Conservation (phyloP, 1,284 basidiomycete genomes). For the Apiotrichum laibachii region DNA sequence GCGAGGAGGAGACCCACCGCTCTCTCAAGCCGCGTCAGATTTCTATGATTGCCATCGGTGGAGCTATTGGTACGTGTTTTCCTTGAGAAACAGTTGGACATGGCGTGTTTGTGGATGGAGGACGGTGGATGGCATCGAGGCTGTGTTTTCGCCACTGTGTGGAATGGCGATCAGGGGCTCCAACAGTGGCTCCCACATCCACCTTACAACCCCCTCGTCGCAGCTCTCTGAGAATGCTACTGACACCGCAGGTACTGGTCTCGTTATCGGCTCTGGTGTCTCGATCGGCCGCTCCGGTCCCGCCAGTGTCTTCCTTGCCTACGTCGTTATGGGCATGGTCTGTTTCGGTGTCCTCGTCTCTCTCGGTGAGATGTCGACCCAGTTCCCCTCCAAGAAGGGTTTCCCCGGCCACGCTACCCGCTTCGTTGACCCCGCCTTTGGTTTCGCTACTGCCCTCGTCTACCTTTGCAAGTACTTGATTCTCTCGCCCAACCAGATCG, state of each 20-base stretch:
- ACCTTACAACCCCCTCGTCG: no score
- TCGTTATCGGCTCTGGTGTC: conserved; percentile 65
- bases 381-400: conserved; percentile 44
- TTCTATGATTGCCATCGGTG: conserved; percentile 51
- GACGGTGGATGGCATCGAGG: neutral
- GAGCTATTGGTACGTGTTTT: conserved; percentile 51
- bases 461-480: conserved; percentile 56
- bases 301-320: conserved; percentile 52
- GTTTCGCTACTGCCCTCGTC: conserved; percentile 39
- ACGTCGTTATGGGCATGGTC: conserved; percentile 48
- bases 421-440: conserved; percentile 41
- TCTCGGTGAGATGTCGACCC: conserved; percentile 50
- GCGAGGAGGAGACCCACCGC: conserved; percentile 22
- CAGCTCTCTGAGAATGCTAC: neutral
- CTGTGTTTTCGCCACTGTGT: neutral
- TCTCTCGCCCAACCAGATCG: conserved; percentile 55
- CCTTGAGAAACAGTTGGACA: neutral
- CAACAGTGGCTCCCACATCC: no score
- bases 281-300: conserved; percentile 53
- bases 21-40: conserved; percentile 48
- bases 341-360: conserved; percentile 41
- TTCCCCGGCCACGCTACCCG: conserved; percentile 44
- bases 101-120: neutral
- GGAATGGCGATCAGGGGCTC: no score
- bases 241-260: conserved; percentile 56